Conservation (phyloP, 2,329 filamentous ascomycete species). For the Colletotrichum salicis region DNA sequence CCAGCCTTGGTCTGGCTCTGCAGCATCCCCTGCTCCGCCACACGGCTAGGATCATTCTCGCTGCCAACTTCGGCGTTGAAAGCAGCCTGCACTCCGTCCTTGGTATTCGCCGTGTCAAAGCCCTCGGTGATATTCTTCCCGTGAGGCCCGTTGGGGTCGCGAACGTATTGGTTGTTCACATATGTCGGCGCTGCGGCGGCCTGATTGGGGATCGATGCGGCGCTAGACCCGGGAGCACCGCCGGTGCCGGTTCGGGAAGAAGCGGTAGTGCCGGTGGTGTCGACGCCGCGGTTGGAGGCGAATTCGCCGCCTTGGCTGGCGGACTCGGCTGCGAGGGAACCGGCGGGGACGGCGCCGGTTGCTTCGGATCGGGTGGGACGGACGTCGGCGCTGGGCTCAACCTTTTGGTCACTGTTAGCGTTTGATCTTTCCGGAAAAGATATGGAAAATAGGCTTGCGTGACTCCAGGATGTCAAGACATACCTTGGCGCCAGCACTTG, state of each 20-base stretch:
- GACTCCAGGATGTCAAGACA: not conserved
- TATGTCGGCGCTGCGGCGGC: constrained; percentile 51
- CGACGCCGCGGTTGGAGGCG: constrained; percentile 65
- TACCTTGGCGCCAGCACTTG: constrained; percentile 34
- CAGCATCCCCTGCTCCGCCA: constrained; percentile 57
- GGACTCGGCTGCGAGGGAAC: constrained; percentile 83
- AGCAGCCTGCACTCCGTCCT: constrained; percentile 51
- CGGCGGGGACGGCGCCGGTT: constrained; percentile 70
- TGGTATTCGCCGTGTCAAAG: constrained; percentile 45
- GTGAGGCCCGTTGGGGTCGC: constrained; percentile 49
- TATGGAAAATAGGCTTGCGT: not conserved
- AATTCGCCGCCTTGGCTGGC: constrained; percentile 69
- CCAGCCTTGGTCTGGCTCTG: constrained; percentile 38
- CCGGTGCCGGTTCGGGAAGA: constrained; percentile 2
- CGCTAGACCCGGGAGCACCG: constrained; percentile 20
- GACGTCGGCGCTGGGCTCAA: constrained; percentile 57
- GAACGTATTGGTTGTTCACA: constrained; percentile 46
- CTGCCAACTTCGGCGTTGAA: constrained; percentile 57
- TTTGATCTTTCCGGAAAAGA: not conserved
- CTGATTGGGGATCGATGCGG: constrained; percentile 27
- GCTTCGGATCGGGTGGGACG: constrained; percentile 65
- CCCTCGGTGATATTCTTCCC: constrained; percentile 55
- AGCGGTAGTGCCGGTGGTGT: constrained; percentile 53
- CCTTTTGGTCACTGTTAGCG: constrained; percentile 47
- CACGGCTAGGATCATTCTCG: constrained; percentile 57